Conservation (phyloP, 345 rosid species). For the Eucalyptus viminalis region DNA sequence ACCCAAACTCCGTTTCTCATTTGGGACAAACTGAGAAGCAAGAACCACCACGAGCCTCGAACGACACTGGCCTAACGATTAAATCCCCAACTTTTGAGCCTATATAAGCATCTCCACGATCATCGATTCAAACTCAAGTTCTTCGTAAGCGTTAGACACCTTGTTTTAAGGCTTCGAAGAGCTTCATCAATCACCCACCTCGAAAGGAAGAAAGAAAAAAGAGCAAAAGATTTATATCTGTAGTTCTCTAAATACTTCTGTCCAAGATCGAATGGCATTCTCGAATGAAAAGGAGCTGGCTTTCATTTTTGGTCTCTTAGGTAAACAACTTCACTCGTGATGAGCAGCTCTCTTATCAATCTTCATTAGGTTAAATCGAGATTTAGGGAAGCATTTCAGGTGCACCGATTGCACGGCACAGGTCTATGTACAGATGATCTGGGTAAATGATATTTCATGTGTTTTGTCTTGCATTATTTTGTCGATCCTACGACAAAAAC, state of each 20-base stretch:
- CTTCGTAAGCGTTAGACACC: neutral
- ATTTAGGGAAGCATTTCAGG: neutral
- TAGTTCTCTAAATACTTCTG: neutral
- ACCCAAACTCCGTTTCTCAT: neutral
- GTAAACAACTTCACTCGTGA: conserved; percentile 6
- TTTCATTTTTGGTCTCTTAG: conserved; percentile 57
- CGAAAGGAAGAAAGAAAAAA: neutral
- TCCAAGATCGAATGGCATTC: conserved; percentile 16
- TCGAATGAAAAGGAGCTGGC: conserved; percentile 20
- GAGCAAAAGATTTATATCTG: neutral
- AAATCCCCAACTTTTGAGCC: neutral
- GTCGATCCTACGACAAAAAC: neutral
- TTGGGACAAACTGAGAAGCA: neutral
- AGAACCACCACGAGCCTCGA: neutral
- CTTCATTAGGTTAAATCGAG: neutral
- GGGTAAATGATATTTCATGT: neutral
- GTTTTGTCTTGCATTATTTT: neutral
- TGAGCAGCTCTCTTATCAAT: neutral
- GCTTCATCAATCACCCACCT: neutral
- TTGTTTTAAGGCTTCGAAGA: neutral
- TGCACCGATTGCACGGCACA: neutral
- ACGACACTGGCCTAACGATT: neutral
- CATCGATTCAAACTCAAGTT: neutral
- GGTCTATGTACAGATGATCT: neutral
- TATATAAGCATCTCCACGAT: neutral